Evolutionary conservation across 805 yeast species (phyloP), one percentile per base, ranked within the genome.

Genomic region (Maudiozyma bulderi): DNA sequence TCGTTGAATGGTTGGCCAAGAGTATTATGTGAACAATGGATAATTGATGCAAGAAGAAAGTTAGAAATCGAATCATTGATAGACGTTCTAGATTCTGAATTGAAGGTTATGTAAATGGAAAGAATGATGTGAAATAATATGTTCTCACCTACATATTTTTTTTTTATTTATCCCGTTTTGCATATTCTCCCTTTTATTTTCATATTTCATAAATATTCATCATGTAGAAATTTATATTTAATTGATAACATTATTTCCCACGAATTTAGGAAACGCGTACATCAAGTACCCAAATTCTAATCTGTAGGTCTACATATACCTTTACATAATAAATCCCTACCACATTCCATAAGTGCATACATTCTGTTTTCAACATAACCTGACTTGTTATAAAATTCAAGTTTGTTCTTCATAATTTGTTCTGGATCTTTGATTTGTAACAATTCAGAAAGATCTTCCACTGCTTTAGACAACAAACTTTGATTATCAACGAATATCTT

Each of bases 1-100:
- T 76, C 80, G 55, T 76, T 93, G 68, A 85, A 86, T 68, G 98
- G 98, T 40, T 87, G 96, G 96, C 79, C 93, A 37, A 82, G 95
- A 75, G 78, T 78, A 62, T 75, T 93, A 58, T 93, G 97, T 38
- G 80, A 81, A 57, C 96, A 88, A 65, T 93, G 98, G 98, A 79
- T 93, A 34, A 72, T 73, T 32, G 95, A 88, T 66, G 88, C 93
- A 44, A 82, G 97, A 74, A 84, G 82, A 72, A 84, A 95, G 65
- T 72, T 89, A 54, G 98, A 91, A 71, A 78, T 86, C 37, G 91
- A 89, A 70, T 82, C 89, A 60, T 73, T 91, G 64, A 74, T 87
- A 51, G 80, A 77, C 50, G 68, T 84, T 56, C 72, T 86, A 53
- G 87, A 83, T 52, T 67, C 82, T 46, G 93, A 84, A 66, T 64